These are phyloP conservation scores for Diaporthe ilicicola DNA, from an alignment of 2,329 filamentous ascomycete genomes.

Conservation along the genomic window DNA sequence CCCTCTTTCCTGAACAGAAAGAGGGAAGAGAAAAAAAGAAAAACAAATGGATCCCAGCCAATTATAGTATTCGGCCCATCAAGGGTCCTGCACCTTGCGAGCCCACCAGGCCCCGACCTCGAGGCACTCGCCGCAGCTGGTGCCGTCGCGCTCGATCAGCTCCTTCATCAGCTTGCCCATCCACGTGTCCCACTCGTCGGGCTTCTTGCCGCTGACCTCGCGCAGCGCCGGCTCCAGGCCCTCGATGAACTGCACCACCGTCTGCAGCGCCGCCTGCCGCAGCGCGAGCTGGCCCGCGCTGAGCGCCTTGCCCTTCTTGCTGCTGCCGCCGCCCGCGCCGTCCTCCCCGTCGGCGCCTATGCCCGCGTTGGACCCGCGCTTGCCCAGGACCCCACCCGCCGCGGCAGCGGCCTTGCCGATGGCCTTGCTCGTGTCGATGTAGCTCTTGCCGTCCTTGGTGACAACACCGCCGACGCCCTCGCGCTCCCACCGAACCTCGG, in stretches of 20 bases:
- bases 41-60: background rate
- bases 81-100: constrained; percentile 66
- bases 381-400: constrained; percentile 35
- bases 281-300: constrained; percentile 76
- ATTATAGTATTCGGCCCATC: background rate
- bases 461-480: constrained; percentile 73
- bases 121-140: constrained; percentile 85
- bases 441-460: constrained; percentile 68
- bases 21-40: background rate
- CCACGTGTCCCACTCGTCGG: constrained; percentile 94
- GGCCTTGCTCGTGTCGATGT: constrained; percentile 64
- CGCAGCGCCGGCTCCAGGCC: constrained; percentile 83
- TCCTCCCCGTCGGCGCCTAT: constrained; percentile 29
- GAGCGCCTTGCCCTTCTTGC: constrained; percentile 59
- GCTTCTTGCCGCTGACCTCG: constrained; percentile 84
- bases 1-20: background rate
- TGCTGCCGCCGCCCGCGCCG: constrained; percentile 25
- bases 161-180: constrained; percentile 86
- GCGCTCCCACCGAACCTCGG: constrained; percentile 86
- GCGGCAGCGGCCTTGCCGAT: constrained; percentile 43
- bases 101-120: constrained; percentile 89
- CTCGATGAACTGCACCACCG: constrained; percentile 84
- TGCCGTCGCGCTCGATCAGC: constrained; percentile 79
- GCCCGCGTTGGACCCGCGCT: constrained; percentile 11
- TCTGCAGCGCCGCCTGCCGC: constrained; percentile 80